Evolutionary conservation across 1,139 yeast species (phyloP).

Genomic region (Hanseniaspora gamundiae): DNA sequence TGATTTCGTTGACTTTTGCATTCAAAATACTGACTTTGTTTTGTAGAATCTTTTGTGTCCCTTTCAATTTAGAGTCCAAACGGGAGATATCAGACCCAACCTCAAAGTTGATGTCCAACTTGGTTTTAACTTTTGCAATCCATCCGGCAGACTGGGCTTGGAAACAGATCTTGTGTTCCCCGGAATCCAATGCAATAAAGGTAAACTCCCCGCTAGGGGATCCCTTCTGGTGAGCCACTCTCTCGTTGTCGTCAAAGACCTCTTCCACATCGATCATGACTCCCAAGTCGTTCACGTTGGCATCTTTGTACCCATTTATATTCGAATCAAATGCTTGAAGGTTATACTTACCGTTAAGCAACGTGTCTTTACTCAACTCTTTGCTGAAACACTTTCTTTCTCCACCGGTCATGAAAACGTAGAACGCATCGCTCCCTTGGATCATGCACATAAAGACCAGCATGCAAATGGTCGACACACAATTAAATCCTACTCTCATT

Average conservation of each 20-base stretch:
- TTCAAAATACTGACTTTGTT: conserved; percentile 41
- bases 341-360: conserved; percentile 47
- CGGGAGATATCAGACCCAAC: conserved; percentile 39
- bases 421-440: conserved; percentile 23
- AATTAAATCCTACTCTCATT: conserved; percentile 2
- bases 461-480: background rate
- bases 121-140: conserved; percentile 39
- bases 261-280: conserved; percentile 46
- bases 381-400: conserved; percentile 53
- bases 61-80: conserved; percentile 40
- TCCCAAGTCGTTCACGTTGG: conserved; percentile 33
- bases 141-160: conserved; percentile 52
- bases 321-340: conserved; percentile 44
- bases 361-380: conserved; percentile 47
- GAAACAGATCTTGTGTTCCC: conserved; percentile 63
- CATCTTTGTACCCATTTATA: conserved; percentile 29
- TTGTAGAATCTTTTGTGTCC: conserved; percentile 37
- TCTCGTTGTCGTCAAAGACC: conserved; percentile 52
- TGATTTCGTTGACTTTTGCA: conserved; percentile 43
- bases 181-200: conserved; percentile 56
- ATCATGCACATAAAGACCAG: conserved; percentile 3
- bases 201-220: conserved; percentile 51
- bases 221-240: conserved; percentile 56
- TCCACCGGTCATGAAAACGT: conserved; percentile 46
- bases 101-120: conserved; percentile 34